Evolutionary conservation across 306 rosid genomes (phyloP), one percentile per base, ranked within the genome.

Genomic region (Cicer chorassanicum): DNA sequence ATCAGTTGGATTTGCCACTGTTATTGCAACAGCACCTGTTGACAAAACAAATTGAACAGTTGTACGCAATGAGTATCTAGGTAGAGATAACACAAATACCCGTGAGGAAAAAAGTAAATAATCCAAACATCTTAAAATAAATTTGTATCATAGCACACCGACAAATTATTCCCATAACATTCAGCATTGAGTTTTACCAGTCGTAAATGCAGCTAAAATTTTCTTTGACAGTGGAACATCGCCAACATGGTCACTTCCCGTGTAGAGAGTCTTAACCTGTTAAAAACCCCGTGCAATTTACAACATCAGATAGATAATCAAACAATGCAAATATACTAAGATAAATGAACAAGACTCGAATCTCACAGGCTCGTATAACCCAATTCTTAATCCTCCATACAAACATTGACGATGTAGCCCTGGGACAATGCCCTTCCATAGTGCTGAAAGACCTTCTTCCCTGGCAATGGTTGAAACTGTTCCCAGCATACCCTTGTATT

Each of bases 351-450:
- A 40, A 44, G 40, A 74, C 48, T 12, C 70, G 44, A 59, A 65
- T 88, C 97, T 55, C 81, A 94, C 98, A 67, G 97, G 99, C 69
- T 94, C 97, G 75, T 94, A 94, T 80, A 94, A 67, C 54, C 99
- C 99, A 75, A 94, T 90, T 84, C 99, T 87, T 81, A 94, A 84
- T 63, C 99, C 99, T 70, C 99, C 99, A 70, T 81, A 94, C 16
- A 94, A 21, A 65, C 99, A 94, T 43, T 94, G 99, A 60, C 97
- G 97, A 71, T 94, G 99, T 68, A 94, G 83, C 60, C 99, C 99
- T 0, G 99, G 99, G 41, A 94, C 89, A 82, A 94, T 92, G 51
- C 99, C 99, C 88, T 92, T 94, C 99, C 99, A 94, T 12, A 94
- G 88, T 51, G 99, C 88, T 1, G 89, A 59, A 44, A 90, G 76